These are phyloP conservation scores for Cronartium quercuum DNA, from an alignment of 1,284 basidiomycete genomes.

Conservation along the genomic window DNA sequence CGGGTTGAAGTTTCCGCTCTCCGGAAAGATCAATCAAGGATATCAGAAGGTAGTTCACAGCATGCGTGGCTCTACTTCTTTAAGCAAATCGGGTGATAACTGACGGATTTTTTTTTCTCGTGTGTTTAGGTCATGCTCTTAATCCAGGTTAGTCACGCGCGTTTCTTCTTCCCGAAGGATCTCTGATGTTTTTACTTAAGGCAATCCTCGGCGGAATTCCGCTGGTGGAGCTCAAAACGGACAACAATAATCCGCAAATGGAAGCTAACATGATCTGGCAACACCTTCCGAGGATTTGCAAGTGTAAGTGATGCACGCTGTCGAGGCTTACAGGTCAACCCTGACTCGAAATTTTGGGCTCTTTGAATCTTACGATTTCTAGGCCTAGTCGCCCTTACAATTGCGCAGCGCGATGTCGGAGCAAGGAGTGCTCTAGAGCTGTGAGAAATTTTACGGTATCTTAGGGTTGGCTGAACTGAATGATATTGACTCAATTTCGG, in stretches of 20 bases:
- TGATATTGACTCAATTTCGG: too few relatives aligned
- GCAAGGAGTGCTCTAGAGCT: slow-evolving; percentile 30
- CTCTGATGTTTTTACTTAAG: slow-evolving; percentile 8
- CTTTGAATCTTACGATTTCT: not conserved
- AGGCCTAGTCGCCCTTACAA: slow-evolving; percentile 29
- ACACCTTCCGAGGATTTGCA: slow-evolving; percentile 36
- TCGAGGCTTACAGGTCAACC: not conserved
- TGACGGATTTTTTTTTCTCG: too few relatives aligned
- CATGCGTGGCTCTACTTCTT: not conserved
- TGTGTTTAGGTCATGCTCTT: slow-evolving; percentile 22
- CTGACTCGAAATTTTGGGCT: not conserved
- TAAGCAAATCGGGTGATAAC: too few relatives aligned
- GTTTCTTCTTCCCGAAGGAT: not conserved
- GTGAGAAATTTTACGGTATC: not conserved
- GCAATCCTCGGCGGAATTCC: slow-evolving; percentile 32
- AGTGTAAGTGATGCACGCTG: slow-evolving; percentile 10
- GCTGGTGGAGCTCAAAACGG: slow-evolving; percentile 26
- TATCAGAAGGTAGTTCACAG: slow-evolving; percentile 24
- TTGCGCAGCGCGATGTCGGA: slow-evolving; percentile 18
- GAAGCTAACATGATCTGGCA: slow-evolving; percentile 38
- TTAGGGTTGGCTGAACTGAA: too few relatives aligned
- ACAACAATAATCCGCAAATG: slow-evolving; percentile 38
- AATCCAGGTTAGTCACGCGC: slow-evolving; percentile 13
- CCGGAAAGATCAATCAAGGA: slow-evolving; percentile 28
- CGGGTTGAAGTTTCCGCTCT: slow-evolving; percentile 18